These are phyloP conservation scores for Circinella minor DNA, from an alignment of 371 early-diverging fungal genomes.

Conservation along the genomic window DNA sequence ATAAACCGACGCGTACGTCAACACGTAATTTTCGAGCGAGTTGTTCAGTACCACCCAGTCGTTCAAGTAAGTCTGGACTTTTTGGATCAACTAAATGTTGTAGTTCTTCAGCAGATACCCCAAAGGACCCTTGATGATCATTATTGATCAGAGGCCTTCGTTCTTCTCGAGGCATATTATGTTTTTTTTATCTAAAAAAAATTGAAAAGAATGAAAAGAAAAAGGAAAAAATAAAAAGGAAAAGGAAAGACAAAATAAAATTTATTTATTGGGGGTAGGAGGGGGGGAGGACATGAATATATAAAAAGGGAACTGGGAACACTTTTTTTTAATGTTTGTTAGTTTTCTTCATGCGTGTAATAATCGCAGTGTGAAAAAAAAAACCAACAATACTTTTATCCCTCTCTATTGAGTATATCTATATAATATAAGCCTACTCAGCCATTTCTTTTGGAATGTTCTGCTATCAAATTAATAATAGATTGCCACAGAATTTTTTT, in stretches of 20 bases:
- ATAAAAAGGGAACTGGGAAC: no score
- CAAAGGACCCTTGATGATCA: constrained; percentile 36
- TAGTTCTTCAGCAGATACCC: constrained; percentile 54
- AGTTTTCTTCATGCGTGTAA: no score
- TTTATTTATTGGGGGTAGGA: no score
- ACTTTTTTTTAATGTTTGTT: no score
- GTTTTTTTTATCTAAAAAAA: constrained; percentile 16
- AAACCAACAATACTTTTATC: no score
- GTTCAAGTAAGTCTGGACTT: constrained; percentile 62
- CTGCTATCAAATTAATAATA: no score
- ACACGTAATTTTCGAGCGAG: constrained; percentile 68
- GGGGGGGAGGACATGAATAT: no score
- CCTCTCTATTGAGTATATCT: no score
- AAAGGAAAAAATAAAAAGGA: constrained; percentile 13
- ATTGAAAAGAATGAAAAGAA: neutral
- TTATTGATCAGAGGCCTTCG: constrained; percentile 34
- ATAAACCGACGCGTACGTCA: constrained; percentile 68
- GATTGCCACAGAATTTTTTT: no score
- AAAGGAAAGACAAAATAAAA: neutral
- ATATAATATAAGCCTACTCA: no score
- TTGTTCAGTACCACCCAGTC: constrained; percentile 69
- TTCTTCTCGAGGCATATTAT: constrained; percentile 33
- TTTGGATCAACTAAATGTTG: constrained; percentile 72
- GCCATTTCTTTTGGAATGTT: no score
- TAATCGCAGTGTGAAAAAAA: no score